Evolutionary conservation across 2,329 filamentous ascomycete genomes (phyloP), one percentile per base, ranked within the genome.

Genomic region (Colletotrichum brevisporum): DNA sequence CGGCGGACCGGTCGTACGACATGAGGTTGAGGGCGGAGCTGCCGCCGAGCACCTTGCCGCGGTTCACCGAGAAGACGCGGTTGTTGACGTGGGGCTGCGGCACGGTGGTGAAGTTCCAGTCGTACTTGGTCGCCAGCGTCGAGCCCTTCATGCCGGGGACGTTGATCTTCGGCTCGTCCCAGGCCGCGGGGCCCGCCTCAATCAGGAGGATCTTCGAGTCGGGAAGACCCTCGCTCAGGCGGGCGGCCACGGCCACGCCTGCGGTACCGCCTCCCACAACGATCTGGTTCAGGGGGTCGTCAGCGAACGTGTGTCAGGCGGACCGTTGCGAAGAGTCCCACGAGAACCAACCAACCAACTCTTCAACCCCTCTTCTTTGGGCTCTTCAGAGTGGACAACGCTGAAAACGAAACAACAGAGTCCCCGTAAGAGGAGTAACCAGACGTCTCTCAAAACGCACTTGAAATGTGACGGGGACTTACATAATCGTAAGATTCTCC

Each of bases 21-120:
- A 80, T 77, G 53, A 84, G 81, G 70, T 86, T 86, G 36, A 86
- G 69, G 0, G 83, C 79, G 21, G 78, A 82, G 41, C 79, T 82
- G 13, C 84, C 84, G 13, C 84, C 84, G 0, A 87, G 78, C 1
- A 83, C 81, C 56, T 83, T 82, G 12, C 83, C 84, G 6, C 83
- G 77, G 15, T 79, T 79, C 45, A 83, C 79, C 5, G 75, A 56
- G 24, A 84, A 79, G 6, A 76, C 70, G 1, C 82, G 78, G 9
- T 77, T 75, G n/a, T 81, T 78, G 4, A 83, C 78, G 21, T 75
- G 70, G 2, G 76, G 66, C 58, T 84, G 83, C 2, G 81, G 76
- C 6, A 76, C 75, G 0, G 83, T 82, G 10, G 80, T 77, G 72
- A 84, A 81, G 57, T 79, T 80, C 74, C 82, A 81, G 73, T 84